These are phyloP conservation scores for Ensete glaucum DNA, from an alignment of 176 grass and related monocot species.

Conservation along the genomic window DNA sequence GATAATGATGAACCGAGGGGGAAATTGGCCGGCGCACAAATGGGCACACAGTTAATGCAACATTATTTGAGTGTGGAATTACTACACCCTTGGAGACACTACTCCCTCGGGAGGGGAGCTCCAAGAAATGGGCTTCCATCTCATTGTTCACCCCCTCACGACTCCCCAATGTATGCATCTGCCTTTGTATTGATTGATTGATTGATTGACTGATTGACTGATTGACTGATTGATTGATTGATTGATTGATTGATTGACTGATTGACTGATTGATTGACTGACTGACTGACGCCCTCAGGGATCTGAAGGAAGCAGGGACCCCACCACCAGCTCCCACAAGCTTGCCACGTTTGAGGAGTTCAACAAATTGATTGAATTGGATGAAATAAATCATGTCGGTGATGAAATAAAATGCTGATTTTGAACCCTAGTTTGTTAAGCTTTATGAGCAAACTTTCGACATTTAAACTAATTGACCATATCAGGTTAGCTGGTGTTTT, in stretches of 20 bases:
- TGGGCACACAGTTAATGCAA: conserved; percentile 24
- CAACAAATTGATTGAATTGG: conserved; percentile 30
- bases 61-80: conserved; percentile 29
- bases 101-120: no score
- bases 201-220: no score
- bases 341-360: conserved; percentile 35
- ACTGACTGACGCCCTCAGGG: conserved; percentile 16
- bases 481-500: no score
- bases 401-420: no score
- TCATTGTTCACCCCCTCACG: conserved; percentile 30
- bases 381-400: neutral
- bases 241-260: no score
- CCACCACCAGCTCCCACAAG: conserved; percentile 10
- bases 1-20: conserved; percentile 25
- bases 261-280: no score
- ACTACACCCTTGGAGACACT: no score
- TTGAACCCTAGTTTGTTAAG: no score
- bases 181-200: no score
- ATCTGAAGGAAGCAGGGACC: conserved; percentile 23
- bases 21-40: conserved; percentile 23
- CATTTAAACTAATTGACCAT: no score
- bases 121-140: conserved; percentile 32
- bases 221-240: no score
- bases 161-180: conserved; percentile 31
- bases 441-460: no score